These are phyloP conservation scores for Colletotrichum shisoi DNA, from an alignment of 2,329 filamentous ascomycete genomes.

Conservation along the genomic window DNA sequence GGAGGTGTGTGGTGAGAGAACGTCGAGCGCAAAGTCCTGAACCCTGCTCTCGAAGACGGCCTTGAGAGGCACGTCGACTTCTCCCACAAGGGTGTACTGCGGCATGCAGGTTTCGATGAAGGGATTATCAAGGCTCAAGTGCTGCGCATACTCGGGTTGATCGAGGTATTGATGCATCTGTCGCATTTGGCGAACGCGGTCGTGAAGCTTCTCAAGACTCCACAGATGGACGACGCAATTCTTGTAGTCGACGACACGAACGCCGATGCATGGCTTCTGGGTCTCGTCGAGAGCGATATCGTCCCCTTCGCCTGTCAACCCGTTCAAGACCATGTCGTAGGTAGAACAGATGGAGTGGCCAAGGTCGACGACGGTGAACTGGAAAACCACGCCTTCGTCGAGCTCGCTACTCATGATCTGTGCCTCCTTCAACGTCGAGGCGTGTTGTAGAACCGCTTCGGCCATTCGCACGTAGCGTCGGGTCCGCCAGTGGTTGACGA, in stretches of 20 bases:
- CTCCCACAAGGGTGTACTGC: slow-evolving; percentile 89
- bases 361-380: slow-evolving; percentile 89
- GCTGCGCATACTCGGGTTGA: slow-evolving; percentile 91
- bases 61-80: slow-evolving; percentile 88
- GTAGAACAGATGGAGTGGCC: slow-evolving; percentile 91
- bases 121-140: slow-evolving; percentile 90
- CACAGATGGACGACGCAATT: slow-evolving; percentile 87
- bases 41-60: slow-evolving; percentile 95
- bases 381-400: slow-evolving; percentile 90
- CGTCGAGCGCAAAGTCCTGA: slow-evolving; percentile 90
- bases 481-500: slow-evolving; percentile 78
- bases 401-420: slow-evolving; percentile 98
- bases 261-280: slow-evolving; percentile 87
- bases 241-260: slow-evolving; percentile 90
- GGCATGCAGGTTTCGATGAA: slow-evolving; percentile 92
- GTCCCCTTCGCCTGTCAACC: slow-evolving; percentile 82
- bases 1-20: slow-evolving; percentile 89
- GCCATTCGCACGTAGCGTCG: slow-evolving; percentile 93
- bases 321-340: slow-evolving; percentile 95
- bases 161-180: slow-evolving; percentile 97
- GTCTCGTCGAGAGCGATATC: slow-evolving; percentile 82
- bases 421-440: slow-evolving; percentile 88
- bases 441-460: slow-evolving; percentile 87
- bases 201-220: slow-evolving; percentile 91
- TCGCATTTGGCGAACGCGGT: slow-evolving; percentile 88